Conservation (phyloP, 495 filamentous ascomycete species). For the Tuber borchii region DNA sequence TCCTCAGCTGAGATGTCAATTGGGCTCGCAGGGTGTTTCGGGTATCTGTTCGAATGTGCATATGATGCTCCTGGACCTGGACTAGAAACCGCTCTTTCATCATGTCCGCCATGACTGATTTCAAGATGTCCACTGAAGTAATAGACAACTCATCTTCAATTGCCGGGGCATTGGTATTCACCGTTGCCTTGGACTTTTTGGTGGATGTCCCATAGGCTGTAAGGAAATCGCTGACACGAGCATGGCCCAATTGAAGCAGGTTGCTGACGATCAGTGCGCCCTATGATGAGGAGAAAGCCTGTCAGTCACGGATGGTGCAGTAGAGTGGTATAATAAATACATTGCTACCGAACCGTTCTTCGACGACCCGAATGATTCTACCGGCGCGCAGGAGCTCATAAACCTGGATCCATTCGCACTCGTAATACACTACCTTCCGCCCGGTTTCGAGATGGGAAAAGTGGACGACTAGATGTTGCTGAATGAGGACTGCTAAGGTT, state of each 20-base stretch:
- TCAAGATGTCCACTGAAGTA: conserved; percentile 33
- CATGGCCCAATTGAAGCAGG: conserved; percentile 70
- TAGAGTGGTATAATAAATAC: conserved; percentile 6
- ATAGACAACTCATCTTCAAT: conserved; percentile 21
- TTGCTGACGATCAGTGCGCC: conserved; percentile 66
- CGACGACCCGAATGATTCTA: conserved; percentile 70
- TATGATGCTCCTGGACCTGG: conserved; percentile 38
- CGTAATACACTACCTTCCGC: conserved; percentile 59
- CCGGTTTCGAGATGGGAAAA: conserved; percentile 57
- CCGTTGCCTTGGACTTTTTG: conserved; percentile 10
- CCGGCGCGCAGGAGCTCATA: conserved; percentile 75
- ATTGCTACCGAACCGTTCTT: conserved; percentile 58
- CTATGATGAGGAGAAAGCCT: conserved; percentile 30
- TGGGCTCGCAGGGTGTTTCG: conserved; percentile 47
- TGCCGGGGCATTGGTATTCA: neutral
- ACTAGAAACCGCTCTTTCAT: conserved; percentile 36
- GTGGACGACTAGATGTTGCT: conserved; percentile 78
- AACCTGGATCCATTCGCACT: conserved; percentile 53
- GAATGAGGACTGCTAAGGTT: conserved; percentile 74
- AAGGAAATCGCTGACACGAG: conserved; percentile 61
- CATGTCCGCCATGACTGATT: conserved; percentile 40
- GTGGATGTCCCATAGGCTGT: conserved; percentile 35
- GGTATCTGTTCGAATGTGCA: conserved; percentile 43
- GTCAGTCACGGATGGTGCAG: neutral
- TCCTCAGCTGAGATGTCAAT: conserved; percentile 44